Base-by-base conservation (phyloP, 257 asterid genomes). In the Apocynum venetum region DNA sequence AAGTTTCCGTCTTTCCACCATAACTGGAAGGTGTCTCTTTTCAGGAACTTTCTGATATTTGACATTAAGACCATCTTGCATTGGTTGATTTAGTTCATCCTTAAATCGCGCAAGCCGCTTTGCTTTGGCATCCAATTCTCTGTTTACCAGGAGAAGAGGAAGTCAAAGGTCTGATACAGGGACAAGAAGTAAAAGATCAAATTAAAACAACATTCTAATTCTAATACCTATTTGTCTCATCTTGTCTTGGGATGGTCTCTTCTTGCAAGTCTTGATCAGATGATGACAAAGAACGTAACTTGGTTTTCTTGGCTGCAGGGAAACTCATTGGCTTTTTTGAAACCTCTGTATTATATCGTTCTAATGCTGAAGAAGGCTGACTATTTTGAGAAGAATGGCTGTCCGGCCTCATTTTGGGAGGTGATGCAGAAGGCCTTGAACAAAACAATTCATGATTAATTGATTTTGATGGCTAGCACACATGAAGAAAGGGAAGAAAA, bases 31-130 rank as follows among this genome's bases (percentile, higher is more conserved):
- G 75, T 88, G 97, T 76, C 78, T 84, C 84, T 84, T 89, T 38
- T 86, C 78, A 65, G 87, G 86, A 85, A 71, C 82, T 77, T 82
- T 90, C 79, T 87, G 93, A 80, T 55, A 85, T 81, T 73, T 76
- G 61, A 55, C 73, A 76, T 78, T 73, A 71, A 85, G 73, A 69
- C 82, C 84, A 71, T 80, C 85, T 75, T 81, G 87, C 38, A 47
- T 86, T 38, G 88, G 90, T 71, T 81, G 85, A 77, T 80, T 87
- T 63, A 91, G 85, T 82, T 93, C 98, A 83, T 90, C 91, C 84
- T 87, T 93, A 82, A 95, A 95, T 78, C 99, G 97, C 80, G 91
- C 91, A 72, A 95, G 78, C 57, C 99, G 96, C 84, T 93, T 93
- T 81, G 96, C 97, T 86, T 91, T 95, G 84, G 97, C 97, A 49